Evolutionary conservation across 768 basidiomycete species (phyloP).

Genomic region (Termitomyces sp.): DNA sequence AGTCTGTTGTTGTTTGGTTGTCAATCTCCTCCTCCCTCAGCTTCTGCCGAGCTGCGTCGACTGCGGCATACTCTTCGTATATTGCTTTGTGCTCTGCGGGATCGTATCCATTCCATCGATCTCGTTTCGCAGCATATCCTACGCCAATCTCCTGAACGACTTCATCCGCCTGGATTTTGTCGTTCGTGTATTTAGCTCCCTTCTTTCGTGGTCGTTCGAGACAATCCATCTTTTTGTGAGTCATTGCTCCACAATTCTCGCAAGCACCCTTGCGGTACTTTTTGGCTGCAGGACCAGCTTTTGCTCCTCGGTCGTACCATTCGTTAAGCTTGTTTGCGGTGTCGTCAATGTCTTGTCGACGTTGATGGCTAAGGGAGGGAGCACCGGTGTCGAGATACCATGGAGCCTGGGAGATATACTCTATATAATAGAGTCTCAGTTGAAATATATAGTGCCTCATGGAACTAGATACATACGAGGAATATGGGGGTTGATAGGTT

Average conservation of each 20-base stretch:
- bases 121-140: conserved; percentile 92
- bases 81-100: conserved; percentile 79
- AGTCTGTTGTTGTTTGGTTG: conserved; percentile 90
- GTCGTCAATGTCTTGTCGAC: conserved; percentile 63
- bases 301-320: conserved; percentile 88
- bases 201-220: conserved; percentile 95
- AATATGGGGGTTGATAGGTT: conserved; percentile 97
- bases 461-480: conserved; percentile 62
- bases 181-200: conserved; percentile 90
- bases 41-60: conserved; percentile 88
- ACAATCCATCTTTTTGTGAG: conserved; percentile 88
- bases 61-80: conserved; percentile 90
- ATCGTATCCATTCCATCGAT: conserved; percentile 99
- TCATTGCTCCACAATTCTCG: conserved; percentile 98
- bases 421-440: conserved; percentile 29
- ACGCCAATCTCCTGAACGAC: conserved; percentile 71
- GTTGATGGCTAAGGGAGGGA: conserved; percentile 92
- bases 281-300: conserved; percentile 86
- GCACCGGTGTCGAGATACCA: conserved; percentile 97
- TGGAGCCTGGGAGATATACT: conserved; percentile 97
- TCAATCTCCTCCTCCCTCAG: conserved; percentile 96
- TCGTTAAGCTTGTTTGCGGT: conserved; percentile 68
- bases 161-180: conserved; percentile 89
- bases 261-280: conserved; percentile 98
- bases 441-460: not conserved